phyloP scores from a whole-genome alignment of 2,329 filamentous ascomycete species.

The Sporothrix curviconia region DNA sequence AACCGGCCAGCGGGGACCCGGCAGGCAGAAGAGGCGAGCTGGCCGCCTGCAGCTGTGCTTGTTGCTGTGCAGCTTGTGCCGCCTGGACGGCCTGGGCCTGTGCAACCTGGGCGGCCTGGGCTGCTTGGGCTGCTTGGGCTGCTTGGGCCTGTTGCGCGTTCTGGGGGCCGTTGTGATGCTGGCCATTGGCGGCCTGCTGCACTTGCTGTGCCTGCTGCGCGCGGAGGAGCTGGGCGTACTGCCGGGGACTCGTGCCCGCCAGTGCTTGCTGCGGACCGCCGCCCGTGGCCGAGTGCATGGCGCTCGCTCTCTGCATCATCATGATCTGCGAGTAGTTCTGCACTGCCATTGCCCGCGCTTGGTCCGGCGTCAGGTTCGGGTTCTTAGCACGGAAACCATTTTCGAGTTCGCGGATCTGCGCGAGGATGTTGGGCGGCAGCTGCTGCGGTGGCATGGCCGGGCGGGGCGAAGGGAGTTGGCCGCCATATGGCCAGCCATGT shows the following conservation, averaged over 20 bases:
- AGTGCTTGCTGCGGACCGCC: constrained; percentile 41
- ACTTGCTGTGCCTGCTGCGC: constrained; percentile 46
- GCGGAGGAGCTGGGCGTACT: constrained; percentile 52
- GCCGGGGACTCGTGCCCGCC: constrained; percentile 47
- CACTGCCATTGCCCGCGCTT: constrained; percentile 44
- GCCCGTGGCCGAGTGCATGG: constrained; percentile 51
- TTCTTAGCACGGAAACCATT: constrained; percentile 45
- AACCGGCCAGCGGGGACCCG: background rate
- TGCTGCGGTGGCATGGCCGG: constrained; percentile 34
- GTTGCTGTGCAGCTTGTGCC: background rate
- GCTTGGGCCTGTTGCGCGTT: constrained; percentile 47
- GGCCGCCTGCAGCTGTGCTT: background rate
- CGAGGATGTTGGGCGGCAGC: constrained; percentile 40
- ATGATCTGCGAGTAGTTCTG: constrained; percentile 43
- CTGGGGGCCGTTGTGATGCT: constrained; percentile 29
- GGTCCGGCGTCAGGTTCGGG: constrained; percentile 44
- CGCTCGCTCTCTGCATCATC: constrained; percentile 41
- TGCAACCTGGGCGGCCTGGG: constrained; percentile 6
- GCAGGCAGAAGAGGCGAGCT: too few species aligned
- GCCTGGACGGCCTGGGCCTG: constrained; percentile 3
- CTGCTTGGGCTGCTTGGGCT: constrained; percentile 27
- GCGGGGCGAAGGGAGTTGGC: constrained; percentile 40
- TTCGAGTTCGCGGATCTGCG: constrained; percentile 47
- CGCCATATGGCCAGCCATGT: constrained; percentile 20
- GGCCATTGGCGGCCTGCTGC: constrained; percentile 27